phyloP scores from a whole-genome alignment of 1,284 basidiomycete species.

The Apiotrichum mycotoxinovorans region DNA sequence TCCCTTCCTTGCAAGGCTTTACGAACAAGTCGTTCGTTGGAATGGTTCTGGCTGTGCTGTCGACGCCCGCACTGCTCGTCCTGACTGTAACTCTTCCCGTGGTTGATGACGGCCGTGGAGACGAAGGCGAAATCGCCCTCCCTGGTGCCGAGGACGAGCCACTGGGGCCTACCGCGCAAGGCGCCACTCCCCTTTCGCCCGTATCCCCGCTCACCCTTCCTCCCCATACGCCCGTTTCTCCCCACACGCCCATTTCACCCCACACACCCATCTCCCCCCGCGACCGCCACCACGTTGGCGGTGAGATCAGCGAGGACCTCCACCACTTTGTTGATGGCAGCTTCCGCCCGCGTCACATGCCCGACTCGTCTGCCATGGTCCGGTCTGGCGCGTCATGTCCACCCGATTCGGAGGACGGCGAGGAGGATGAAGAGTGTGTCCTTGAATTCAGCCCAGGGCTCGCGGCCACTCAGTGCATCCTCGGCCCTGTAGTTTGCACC shows the following conservation, averaged over 20 bases:
- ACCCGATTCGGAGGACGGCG: slow-evolving; percentile 1
- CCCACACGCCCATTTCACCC: not conserved
- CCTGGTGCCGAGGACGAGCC: slow-evolving; percentile 36
- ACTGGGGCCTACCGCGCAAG: slow-evolving; percentile 50
- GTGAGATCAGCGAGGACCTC: slow-evolving; percentile 35
- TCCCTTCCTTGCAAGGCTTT: slow-evolving; percentile 81
- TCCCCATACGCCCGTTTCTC: not conserved
- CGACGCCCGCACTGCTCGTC: slow-evolving; percentile 77
- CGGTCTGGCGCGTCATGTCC: not conserved
- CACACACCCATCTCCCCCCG: not conserved
- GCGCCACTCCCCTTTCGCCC: not conserved
- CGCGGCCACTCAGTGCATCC: slow-evolving; percentile 70
- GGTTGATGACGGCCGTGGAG: slow-evolving; percentile 55
- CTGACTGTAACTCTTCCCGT: slow-evolving; percentile 90
- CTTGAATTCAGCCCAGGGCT: slow-evolving; percentile 74
- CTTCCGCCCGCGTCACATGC: slow-evolving; percentile 3
- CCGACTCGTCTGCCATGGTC: slow-evolving; percentile 3
- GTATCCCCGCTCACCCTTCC: not conserved
- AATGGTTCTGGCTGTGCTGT: slow-evolving; percentile 71
- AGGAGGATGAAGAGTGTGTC: slow-evolving; percentile 6
- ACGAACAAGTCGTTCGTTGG: slow-evolving; percentile 67
- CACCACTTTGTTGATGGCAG: slow-evolving; percentile 41
- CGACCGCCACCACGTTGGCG: not conserved
- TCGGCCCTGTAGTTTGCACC: slow-evolving; percentile 74
- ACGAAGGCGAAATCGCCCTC: slow-evolving; percentile 36